Base-by-base conservation (phyloP, 441 rosid genomes). In the Cnidoscolus chayamansa region DNA sequence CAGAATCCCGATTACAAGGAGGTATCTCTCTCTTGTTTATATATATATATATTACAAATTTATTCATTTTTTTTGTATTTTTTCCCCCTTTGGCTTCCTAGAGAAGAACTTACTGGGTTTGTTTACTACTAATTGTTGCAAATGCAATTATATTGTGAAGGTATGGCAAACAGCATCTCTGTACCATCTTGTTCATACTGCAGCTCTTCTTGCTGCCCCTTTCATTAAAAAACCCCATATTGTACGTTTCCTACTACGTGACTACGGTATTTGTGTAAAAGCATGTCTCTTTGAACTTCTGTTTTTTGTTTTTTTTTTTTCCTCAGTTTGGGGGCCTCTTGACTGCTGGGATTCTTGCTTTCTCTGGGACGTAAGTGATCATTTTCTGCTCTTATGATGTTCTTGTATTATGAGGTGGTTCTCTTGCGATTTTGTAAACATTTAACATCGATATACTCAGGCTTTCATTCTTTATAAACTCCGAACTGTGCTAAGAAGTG, bases 111-210 rank as follows among this genome's bases (percentile, higher is more conserved):
- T 47, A 6, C 3, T 67, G 59, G 25, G 11, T 30, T 61, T 54
- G n/a, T 25, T 51, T 67, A 16, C 11, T 8, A 11, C 35, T 47
- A 0, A 45, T 25, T 30, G 10, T 40, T 76, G 68, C 37, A 57
- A 70, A 32, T 80, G 40, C 1, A 35, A 75, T 59, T 51, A 50
- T 55, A 57, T 48, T 43, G 43, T 55, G 65, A 67, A 92, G 97
- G 97, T 92, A n/a, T 92, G 97, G 99, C 93, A 92, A 56, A 92
- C 93, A 3, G 98, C 98, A 49, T 94, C 99, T 25, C 81, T 90
- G 51, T 94, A 90, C 80, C 98, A 94, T 85, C 79, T 92, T 87
- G 90, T 88, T 71, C 99, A 94, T 79, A 94, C 96, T 19, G 94
- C 96, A 31, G 97, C 98, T 65, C 87, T 94, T 68, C 75, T 92